These are phyloP conservation scores for Stygiomarasmius scandens DNA, from an alignment of 1,284 basidiomycete genomes.

Conservation along the genomic window DNA sequence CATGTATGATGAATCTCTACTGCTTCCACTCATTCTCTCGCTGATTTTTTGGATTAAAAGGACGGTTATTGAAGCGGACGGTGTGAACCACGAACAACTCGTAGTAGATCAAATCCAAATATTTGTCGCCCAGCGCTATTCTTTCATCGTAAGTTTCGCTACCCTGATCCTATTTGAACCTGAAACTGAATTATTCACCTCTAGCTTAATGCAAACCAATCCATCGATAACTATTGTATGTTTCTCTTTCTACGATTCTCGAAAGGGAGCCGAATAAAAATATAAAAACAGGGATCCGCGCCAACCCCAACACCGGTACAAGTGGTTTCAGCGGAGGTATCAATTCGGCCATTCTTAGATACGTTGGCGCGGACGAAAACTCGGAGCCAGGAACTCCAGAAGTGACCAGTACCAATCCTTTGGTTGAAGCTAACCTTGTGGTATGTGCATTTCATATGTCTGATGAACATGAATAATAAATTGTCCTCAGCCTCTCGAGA, in stretches of 20 bases:
- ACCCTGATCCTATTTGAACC: background rate
- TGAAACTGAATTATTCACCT: background rate
- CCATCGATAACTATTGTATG: conserved; percentile 33
- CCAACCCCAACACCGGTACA: conserved; percentile 19
- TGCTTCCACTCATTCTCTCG: no score
- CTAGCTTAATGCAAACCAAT: conserved; percentile 35
- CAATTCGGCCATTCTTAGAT: conserved; percentile 39
- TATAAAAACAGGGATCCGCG: conserved; percentile 30
- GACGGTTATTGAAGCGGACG: conserved; percentile 45
- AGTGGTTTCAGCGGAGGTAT: conserved; percentile 25
- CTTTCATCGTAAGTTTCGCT: conserved; percentile 6
- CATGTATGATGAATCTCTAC: background rate
- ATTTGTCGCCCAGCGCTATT: conserved; percentile 22
- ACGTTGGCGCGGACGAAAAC: conserved; percentile 29
- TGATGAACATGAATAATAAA: background rate
- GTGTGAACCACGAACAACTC: conserved; percentile 34
- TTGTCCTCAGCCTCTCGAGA: conserved; percentile 21
- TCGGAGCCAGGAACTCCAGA: conserved; percentile 30
- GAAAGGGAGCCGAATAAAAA: no score
- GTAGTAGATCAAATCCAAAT: conserved; percentile 32
- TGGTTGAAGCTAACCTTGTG: conserved; percentile 32
- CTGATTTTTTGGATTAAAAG: conserved; percentile 8
- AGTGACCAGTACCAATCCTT: conserved; percentile 16
- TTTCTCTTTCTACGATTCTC: background rate
- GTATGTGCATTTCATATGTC: background rate